Conservation (phyloP, 352 stramenopile genomes). For the Pythium angustatum region DNA sequence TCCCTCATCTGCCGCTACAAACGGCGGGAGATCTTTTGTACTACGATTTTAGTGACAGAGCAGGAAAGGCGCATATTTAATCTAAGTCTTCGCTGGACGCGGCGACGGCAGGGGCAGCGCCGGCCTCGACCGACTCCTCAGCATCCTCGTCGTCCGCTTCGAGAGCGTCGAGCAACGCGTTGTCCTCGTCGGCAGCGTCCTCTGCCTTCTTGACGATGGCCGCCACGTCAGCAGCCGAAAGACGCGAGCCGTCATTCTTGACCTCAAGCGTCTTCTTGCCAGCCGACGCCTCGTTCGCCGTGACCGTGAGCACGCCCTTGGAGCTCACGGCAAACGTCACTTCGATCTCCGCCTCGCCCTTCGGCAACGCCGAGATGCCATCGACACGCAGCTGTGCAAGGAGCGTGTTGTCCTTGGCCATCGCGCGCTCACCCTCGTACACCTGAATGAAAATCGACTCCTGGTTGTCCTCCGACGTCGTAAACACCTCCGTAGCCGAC, state of each 20-base stretch:
- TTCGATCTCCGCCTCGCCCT: constrained; percentile 92
- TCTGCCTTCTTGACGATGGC: constrained; percentile 84
- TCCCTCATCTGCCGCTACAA: too few relatives aligned
- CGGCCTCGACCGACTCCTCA: constrained; percentile 38
- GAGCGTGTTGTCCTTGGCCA: constrained; percentile 97
- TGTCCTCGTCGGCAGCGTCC: constrained; percentile 82
- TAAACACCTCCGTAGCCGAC: constrained; percentile 82
- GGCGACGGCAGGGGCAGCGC: constrained; percentile 30
- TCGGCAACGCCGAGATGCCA: constrained; percentile 87
- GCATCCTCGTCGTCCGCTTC: constrained; percentile 64
- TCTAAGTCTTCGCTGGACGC: constrained; percentile 78
- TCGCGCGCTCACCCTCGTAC: constrained; percentile 95
- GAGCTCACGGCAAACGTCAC: constrained; percentile 92
- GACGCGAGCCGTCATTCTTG: constrained; percentile 67
- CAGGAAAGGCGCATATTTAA: constrained; percentile 49
- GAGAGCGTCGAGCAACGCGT: constrained; percentile 70
- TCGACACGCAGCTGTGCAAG: constrained; percentile 90
- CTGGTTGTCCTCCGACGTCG: constrained; percentile 92
- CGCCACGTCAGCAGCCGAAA: constrained; percentile 67
- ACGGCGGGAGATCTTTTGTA: constrained; percentile 13
- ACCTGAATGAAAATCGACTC: constrained; percentile 91
- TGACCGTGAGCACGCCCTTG: constrained; percentile 95
- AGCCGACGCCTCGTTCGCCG: constrained; percentile 75
- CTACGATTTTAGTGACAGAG: constrained; percentile 18
- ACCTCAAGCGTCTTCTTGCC: constrained; percentile 79